phyloP scores from a whole-genome alignment of 805 yeast genomes.

The Metschnikowia henanensis region DNA sequence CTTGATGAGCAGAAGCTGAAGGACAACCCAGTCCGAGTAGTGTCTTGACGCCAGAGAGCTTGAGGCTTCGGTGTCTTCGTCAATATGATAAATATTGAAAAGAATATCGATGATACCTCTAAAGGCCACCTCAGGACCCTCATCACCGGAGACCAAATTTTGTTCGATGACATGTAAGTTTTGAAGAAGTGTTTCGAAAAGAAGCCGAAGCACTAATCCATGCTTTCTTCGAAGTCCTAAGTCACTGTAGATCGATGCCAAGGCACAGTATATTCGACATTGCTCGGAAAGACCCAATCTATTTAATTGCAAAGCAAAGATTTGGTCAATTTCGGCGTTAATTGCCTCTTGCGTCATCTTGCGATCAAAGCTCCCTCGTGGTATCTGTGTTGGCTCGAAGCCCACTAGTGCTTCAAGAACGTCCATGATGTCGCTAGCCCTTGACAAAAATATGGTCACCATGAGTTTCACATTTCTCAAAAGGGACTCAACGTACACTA shows the following conservation, averaged over 20 bases:
- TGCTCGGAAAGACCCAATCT: conserved; percentile 48
- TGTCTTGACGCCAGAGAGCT: conserved; percentile 22
- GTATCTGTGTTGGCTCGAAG: conserved; percentile 3
- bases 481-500: conserved; percentile 72
- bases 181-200: conserved; percentile 54
- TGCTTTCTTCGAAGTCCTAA: conserved; percentile 66
- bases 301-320: conserved; percentile 35
- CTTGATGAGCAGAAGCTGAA: conserved; percentile 57
- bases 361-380: not conserved
- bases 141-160: conserved; percentile 1
- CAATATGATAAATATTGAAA: conserved; percentile 54
- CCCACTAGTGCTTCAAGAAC: conserved; percentile 46
- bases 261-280: conserved; percentile 59
- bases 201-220: conserved; percentile 65
- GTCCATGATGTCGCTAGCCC: conserved; percentile 36
- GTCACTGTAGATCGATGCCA: conserved; percentile 63
- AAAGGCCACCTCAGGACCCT: conserved; percentile 19
- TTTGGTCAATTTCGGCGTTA: conserved; percentile 32
- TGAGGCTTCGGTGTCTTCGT: conserved; percentile 32
- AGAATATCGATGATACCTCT: conserved; percentile 48
- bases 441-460: conserved; percentile 50
- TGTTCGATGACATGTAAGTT: conserved; percentile 23
- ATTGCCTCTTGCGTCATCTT: conserved; percentile 43
- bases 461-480: conserved; percentile 63
- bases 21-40: conserved; percentile 47